Base-by-base conservation (phyloP, 306 rosid species). In the Fagus crenata region DNA sequence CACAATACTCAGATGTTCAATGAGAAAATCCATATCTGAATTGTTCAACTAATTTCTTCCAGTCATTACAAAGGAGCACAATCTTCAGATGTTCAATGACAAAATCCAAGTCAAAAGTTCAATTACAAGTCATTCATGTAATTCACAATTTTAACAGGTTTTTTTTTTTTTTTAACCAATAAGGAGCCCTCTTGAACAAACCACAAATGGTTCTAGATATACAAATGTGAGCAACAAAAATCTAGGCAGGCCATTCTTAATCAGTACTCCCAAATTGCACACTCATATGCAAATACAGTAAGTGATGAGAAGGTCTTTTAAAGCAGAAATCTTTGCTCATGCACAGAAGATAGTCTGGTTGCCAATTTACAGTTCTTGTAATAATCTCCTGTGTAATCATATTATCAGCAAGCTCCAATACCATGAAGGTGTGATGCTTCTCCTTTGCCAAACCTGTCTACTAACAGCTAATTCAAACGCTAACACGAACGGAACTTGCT, bases 231-330 rank as follows among this genome's bases (percentile, higher is more conserved):
- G 51, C 53, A 71, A 82, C 69, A 18, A 75, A 28, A 76, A 84
- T 7, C 28, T 55, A 67, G 0, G 65, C 84, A 84, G 74, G 78
- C 72, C 74, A 74, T 69, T 75, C 51, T 85, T 75, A 61, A 75
- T 83, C 74, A 65, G 75, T 78, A 77, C 81, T 79, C 83, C 83
- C 83, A 85, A 86, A 81, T 53, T 78, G 76, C 88, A 87, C 68
- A 74, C 84, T 75, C 72, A 72, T 53, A 77, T 79, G 68, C 80
- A 81, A 85, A 83, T 71, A 69, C 86, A 79, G 58, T 11, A 56
- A 60, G 68, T 75, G 68, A 81, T 74, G 71, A 72, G 82, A 42
- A 63, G 72, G 77, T 77, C 78, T 71, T 46, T 75, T 36, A 74
- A 84, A 86, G 87, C 82, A 71, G 76, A 54, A 76, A 78, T 75